phyloP scores from a whole-genome alignment of 2,329 filamentous ascomycete genomes.

The Cytospora paraplurivora region DNA sequence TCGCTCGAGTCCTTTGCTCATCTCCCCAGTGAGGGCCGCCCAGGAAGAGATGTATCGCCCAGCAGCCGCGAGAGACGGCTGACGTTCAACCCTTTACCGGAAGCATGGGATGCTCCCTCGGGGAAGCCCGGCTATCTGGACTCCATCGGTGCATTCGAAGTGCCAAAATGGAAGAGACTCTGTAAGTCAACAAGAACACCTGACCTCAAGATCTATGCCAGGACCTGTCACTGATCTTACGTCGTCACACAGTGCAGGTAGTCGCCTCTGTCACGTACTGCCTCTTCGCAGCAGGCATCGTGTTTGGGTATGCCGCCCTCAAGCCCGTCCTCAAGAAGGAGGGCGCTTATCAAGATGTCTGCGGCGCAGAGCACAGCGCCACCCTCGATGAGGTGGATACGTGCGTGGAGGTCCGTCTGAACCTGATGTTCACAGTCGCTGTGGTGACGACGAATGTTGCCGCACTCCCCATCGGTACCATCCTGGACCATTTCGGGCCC shows the following conservation, averaged over 20 bases:
- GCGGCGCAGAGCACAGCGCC: slow-evolving; percentile 41
- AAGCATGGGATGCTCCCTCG: slow-evolving; percentile 51
- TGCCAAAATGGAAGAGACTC: slow-evolving; percentile 56
- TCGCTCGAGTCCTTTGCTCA: slow-evolving; percentile 56
- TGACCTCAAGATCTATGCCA: neutral
- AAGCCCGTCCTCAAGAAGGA: slow-evolving; percentile 78
- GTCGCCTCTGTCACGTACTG: slow-evolving; percentile 43
- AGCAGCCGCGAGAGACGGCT: slow-evolving; percentile 53
- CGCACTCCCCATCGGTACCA: slow-evolving; percentile 80
- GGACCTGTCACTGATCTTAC: slow-evolving; percentile 7
- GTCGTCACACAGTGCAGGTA: slow-evolving; percentile 40
- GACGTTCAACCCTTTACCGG: slow-evolving; percentile 57
- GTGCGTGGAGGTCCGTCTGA: slow-evolving; percentile 66
- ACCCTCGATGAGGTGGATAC: slow-evolving; percentile 38
- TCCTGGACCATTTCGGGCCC: slow-evolving; percentile 82
- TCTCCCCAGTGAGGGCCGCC: slow-evolving; percentile 40
- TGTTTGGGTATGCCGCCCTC: slow-evolving; percentile 83
- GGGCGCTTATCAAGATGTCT: slow-evolving; percentile 69
- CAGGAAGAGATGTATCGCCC: slow-evolving; percentile 46
- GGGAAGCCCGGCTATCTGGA: slow-evolving; percentile 46
- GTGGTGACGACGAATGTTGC: slow-evolving; percentile 87
- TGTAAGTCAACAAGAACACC: slow-evolving; percentile 41
- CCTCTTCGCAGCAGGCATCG: slow-evolving; percentile 70
- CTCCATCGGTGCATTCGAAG: slow-evolving; percentile 55
- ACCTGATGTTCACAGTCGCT: slow-evolving; percentile 90